Conservation (phyloP, 352 stramenopile genomes). For the Globisporangium rhizosaccharum region DNA sequence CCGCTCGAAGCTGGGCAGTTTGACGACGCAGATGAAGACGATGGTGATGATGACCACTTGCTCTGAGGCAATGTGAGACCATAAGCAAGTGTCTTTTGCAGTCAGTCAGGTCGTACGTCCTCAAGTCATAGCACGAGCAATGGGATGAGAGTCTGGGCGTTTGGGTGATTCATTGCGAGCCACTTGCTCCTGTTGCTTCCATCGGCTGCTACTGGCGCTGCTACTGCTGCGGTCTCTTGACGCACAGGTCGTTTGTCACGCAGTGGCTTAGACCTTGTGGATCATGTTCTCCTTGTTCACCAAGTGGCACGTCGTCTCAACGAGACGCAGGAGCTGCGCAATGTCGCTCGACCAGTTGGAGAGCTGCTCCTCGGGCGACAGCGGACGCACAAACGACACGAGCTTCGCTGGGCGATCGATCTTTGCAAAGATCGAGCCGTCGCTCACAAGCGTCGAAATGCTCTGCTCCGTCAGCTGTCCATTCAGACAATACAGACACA, state of each 20-base stretch:
- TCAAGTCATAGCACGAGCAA: background rate
- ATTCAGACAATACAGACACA: background rate
- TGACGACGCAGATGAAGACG: constrained; percentile 75
- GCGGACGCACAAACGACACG: constrained; percentile 89
- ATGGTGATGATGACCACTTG: constrained; percentile 41
- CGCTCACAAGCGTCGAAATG: constrained; percentile 90
- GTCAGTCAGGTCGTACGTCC: too few relatives aligned
- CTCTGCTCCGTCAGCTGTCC: constrained; percentile 61
- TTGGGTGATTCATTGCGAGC: too few relatives aligned
- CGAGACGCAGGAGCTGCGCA: constrained; percentile 92
- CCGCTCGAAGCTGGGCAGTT: constrained; percentile 57
- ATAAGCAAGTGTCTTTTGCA: too few relatives aligned
- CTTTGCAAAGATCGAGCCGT: constrained; percentile 93
- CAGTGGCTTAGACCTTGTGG: constrained; percentile 76
- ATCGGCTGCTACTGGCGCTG: constrained; percentile 1
- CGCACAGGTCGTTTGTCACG: background rate
- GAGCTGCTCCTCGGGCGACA: constrained; percentile 91
- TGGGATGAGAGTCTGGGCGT: too few relatives aligned
- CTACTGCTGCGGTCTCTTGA: too few relatives aligned
- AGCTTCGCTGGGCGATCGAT: constrained; percentile 97
- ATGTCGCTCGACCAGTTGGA: constrained; percentile 96
- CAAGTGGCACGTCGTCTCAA: constrained; percentile 97
- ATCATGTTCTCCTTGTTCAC: constrained; percentile 99
- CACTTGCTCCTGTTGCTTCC: background rate
- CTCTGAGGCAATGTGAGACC: background rate